These are phyloP conservation scores for Apiospora arundinis DNA, from an alignment of 2,329 filamentous ascomycete species.

Conservation along the genomic window DNA sequence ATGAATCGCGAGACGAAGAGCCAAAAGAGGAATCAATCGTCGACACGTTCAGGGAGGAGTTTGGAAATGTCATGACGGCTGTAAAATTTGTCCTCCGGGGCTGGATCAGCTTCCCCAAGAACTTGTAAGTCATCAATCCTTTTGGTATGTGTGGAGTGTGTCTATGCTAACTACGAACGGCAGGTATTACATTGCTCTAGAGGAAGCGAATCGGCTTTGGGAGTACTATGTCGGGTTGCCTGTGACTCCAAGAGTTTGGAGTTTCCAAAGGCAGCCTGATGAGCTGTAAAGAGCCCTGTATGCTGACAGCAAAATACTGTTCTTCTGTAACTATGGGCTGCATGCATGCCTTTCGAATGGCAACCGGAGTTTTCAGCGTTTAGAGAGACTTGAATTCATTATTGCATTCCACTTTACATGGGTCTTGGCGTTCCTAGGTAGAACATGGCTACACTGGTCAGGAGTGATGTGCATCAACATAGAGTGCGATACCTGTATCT, in stretches of 20 bases:
- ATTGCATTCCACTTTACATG: neutral
- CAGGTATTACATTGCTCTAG: slow-evolving; percentile 44
- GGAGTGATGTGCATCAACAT: neutral
- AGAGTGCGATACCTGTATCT: neutral
- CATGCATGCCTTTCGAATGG: slow-evolving; percentile 7
- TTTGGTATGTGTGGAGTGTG: too few species aligned
- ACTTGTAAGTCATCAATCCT: slow-evolving; percentile 65
- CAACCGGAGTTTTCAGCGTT: slow-evolving; percentile 17
- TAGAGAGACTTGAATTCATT: slow-evolving; percentile 2
- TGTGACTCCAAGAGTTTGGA: slow-evolving; percentile 55
- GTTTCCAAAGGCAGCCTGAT: slow-evolving; percentile 51
- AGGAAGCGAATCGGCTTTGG: slow-evolving; percentile 54
- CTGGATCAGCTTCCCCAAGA: slow-evolving; percentile 73
- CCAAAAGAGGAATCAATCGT: neutral
- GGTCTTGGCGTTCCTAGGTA: slow-evolving; percentile 1
- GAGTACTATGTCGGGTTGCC: slow-evolving; percentile 61
- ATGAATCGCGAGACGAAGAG: slow-evolving; percentile 44
- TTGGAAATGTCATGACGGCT: slow-evolving; percentile 59
- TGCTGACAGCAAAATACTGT: neutral
- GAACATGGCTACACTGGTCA: neutral
- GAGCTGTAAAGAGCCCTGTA: slow-evolving; percentile 49
- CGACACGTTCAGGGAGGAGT: slow-evolving; percentile 39
- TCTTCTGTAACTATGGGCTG: neutral
- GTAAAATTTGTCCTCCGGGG: slow-evolving; percentile 70
- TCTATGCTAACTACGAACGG: slow-evolving; percentile 23